phyloP scores from a whole-genome alignment of 192 early-diverging fungal species.

The Coemansia sp. region DNA sequence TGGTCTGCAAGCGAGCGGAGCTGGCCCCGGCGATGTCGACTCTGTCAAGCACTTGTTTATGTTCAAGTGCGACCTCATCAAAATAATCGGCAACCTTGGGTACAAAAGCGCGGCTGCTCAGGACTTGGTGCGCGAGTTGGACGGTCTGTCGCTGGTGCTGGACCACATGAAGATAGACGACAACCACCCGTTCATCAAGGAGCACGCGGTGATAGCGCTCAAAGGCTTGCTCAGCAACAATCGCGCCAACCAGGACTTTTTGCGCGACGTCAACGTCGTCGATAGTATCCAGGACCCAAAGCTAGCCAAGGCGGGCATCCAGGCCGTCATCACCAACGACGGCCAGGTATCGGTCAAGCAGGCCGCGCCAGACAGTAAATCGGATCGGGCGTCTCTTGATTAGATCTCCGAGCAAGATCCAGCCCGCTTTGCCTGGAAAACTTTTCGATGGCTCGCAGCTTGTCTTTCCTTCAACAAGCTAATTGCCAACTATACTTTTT shows the following conservation, averaged over 20 bases:
- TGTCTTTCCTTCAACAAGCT: not conserved
- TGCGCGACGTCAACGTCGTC: constrained; percentile 22
- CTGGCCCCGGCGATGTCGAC: not conserved
- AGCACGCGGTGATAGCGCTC: constrained; percentile 49
- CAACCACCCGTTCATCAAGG: constrained; percentile 54
- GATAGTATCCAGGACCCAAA: constrained; percentile 15
- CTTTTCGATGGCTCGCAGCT: not conserved
- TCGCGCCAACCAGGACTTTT: constrained; percentile 34
- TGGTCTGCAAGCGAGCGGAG: not conserved
- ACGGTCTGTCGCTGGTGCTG: constrained; percentile 45
- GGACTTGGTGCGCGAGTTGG: constrained; percentile 42
- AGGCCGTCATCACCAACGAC: not conserved
- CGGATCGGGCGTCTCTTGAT: not conserved
- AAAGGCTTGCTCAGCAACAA: constrained; percentile 36
- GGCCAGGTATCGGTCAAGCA: constrained; percentile 4
- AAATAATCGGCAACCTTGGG: constrained; percentile 39
- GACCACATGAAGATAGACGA: constrained; percentile 55
- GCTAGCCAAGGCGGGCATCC: constrained; percentile 12
- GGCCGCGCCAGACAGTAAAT: not conserved
- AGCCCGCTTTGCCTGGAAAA: not conserved
- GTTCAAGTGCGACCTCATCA: constrained; percentile 52
- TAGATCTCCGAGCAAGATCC: not conserved
- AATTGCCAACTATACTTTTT: not conserved
- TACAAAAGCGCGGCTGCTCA: constrained; percentile 24
- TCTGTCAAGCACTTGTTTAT: constrained; percentile 29